These are phyloP conservation scores for Mucor velutinosus DNA, from an alignment of 371 early-diverging fungal genomes.

Conservation along the genomic window DNA sequence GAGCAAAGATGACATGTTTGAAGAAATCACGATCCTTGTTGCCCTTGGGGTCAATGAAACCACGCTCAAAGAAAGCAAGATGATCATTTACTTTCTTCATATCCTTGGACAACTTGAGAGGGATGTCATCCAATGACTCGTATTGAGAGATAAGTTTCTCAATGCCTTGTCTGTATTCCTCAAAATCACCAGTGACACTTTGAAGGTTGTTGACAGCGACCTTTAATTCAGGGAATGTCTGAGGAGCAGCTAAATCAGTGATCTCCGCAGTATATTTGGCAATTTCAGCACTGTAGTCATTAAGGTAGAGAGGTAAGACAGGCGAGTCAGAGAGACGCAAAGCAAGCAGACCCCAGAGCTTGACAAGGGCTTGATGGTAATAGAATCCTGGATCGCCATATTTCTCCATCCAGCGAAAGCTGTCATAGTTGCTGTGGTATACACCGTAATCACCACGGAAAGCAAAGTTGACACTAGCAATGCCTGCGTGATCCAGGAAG, in stretches of 20 bases:
- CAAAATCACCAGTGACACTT: constrained; percentile 7
- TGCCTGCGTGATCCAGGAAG: constrained; percentile 67
- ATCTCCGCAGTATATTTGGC: constrained; percentile 6
- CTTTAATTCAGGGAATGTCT: constrained; percentile 11
- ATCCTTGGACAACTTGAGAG: constrained; percentile 17
- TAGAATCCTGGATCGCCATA: constrained; percentile 66
- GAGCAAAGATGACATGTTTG: constrained; percentile 63
- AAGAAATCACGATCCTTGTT: constrained; percentile 63
- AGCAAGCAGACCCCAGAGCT: constrained; percentile 40
- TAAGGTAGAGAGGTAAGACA: constrained; percentile 40
- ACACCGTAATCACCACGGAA: constrained; percentile 60
- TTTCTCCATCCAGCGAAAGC: constrained; percentile 61
- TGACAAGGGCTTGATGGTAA: constrained; percentile 57
- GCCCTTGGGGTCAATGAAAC: constrained; percentile 58
- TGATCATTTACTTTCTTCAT: constrained; percentile 41
- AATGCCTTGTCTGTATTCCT: constrained; percentile 8
- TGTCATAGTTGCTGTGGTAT: constrained; percentile 70
- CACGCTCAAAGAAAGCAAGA: constrained; percentile 52
- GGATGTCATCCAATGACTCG: neutral
- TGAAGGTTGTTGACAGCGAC: constrained; percentile 13
- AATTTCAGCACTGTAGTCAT: constrained; percentile 35
- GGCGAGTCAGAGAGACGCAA: constrained; percentile 41
- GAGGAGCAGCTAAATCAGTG: constrained; percentile 1
- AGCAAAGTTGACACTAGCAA: constrained; percentile 54
- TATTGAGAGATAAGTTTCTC: constrained; percentile 6